Percentiles rank a stretch among this genome's conserved stretches.
phyloP scores from a whole-genome alignment of 164 flowering plant species.

The Magnolia changhungtana region DNA sequence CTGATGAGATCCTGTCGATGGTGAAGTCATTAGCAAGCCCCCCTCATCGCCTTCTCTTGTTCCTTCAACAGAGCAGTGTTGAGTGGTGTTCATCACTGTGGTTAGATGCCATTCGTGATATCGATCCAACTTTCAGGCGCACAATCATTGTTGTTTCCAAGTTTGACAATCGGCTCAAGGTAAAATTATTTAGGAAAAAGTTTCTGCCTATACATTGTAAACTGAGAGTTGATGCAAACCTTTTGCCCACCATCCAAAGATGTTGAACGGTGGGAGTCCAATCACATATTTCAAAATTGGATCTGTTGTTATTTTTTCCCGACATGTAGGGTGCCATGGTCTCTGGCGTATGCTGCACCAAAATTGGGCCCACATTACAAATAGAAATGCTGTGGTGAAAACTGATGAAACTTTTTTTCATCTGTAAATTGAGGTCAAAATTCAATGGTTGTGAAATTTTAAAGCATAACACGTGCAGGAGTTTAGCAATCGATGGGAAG shows the following conservation, averaged over 20 bases:
- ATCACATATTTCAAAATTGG: neutral
- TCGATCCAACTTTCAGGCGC: constrained; percentile 82
- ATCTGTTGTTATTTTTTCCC: neutral
- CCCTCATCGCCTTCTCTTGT: constrained; percentile 88
- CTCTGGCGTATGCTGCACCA: neutral
- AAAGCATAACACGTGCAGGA: constrained; percentile 47
- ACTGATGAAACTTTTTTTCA: neutral
- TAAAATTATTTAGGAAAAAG: constrained; percentile 12
- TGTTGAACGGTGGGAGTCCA: too few species aligned
- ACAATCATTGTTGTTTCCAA: constrained; percentile 92
- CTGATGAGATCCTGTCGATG: constrained; percentile 91
- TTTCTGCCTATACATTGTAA: neutral
- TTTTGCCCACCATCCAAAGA: neutral
- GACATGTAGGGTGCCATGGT: neutral
- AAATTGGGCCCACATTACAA: neutral
- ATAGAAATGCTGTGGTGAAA: neutral
- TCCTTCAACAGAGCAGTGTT: constrained; percentile 98
- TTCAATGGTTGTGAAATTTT: neutral
- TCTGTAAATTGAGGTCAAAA: neutral
- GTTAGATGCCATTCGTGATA: constrained; percentile 88
- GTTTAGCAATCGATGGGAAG: constrained; percentile 93
- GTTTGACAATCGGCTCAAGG: constrained; percentile 98
- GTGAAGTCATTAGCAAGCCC: constrained; percentile 94
- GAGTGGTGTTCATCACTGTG: constrained; percentile 99
- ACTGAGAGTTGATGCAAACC: neutral